Percentiles rank a stretch among this genome's conserved stretches.
phyloP scores from a whole-genome alignment of 148 eudicot species.

The Limonium bicolor region DNA sequence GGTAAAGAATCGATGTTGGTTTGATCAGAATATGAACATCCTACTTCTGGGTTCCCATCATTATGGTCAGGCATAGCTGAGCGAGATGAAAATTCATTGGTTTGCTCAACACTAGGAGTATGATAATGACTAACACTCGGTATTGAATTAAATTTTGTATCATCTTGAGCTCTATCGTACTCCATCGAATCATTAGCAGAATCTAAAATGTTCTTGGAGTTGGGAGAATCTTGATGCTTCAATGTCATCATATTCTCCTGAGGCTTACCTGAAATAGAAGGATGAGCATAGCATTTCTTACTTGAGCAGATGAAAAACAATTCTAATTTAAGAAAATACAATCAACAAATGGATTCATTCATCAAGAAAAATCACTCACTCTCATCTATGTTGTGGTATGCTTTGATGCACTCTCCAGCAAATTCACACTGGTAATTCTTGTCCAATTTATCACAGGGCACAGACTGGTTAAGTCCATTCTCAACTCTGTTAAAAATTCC shows the following conservation, averaged over 20 bases:
- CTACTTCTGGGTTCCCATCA: slow-evolving; percentile 24
- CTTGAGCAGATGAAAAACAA: too few relatives aligned
- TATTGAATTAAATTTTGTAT: slow-evolving; percentile 6
- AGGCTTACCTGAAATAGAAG: background rate
- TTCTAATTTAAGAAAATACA: too few relatives aligned
- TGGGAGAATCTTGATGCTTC: too few relatives aligned
- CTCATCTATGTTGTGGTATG: slow-evolving; percentile 6
- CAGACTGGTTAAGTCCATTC: slow-evolving; percentile 10
- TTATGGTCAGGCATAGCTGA: slow-evolving; percentile 20
- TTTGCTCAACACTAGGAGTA: slow-evolving; percentile 21
- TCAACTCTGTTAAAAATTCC: slow-evolving; percentile 8
- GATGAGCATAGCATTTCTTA: too few relatives aligned
- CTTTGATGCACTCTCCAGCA: slow-evolving; percentile 6
- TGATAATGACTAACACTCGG: slow-evolving; percentile 9
- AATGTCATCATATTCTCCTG: too few relatives aligned
- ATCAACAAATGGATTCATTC: too few relatives aligned
- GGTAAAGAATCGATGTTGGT: slow-evolving; percentile 19
- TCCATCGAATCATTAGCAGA: slow-evolving; percentile 6
- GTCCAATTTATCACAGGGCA: slow-evolving; percentile 5
- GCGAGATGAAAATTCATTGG: slow-evolving; percentile 25
- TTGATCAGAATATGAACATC: slow-evolving; percentile 11
- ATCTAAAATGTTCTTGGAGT: background rate
- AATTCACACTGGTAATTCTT: slow-evolving; percentile 5
- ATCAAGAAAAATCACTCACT: too few relatives aligned
- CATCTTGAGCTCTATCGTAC: slow-evolving; percentile 13